phyloP scores from a whole-genome alignment of 305 asterid species.

The Solanum chacoense region DNA sequence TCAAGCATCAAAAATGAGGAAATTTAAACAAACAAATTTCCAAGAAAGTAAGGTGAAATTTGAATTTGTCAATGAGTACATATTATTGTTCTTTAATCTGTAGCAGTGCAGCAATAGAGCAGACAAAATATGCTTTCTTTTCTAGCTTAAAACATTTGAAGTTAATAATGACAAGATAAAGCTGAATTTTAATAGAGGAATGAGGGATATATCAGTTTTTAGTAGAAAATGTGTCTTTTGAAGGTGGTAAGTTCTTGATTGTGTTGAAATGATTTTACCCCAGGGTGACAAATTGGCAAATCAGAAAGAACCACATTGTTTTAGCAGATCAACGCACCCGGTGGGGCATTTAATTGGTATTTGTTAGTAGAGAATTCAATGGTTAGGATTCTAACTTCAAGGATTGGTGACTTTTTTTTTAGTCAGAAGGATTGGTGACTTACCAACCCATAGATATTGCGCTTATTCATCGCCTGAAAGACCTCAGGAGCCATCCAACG shows the following conservation, averaged over 20 bases:
- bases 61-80: background rate
- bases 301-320: background rate
- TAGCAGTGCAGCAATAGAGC: background rate
- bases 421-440: conserved; percentile 11
- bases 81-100: background rate
- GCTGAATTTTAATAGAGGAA: background rate
- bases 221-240: background rate
- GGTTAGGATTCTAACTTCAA: background rate
- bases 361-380: background rate
- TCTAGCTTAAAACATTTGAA: background rate
- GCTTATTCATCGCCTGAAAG: conserved; percentile 39
- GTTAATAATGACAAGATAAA: background rate
- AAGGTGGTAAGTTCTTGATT: background rate
- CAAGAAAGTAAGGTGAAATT: background rate
- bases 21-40: background rate
- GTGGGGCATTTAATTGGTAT: background rate
- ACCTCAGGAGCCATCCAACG: conserved; percentile 99
- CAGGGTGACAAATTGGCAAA: background rate
- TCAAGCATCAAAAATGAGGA: background rate
- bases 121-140: background rate
- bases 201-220: background rate
- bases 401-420: conserved; percentile 11
- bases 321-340: background rate
- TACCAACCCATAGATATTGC: conserved; percentile 68
- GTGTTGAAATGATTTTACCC: background rate